Percentiles rank a stretch among this genome's conserved stretches.
These are phyloP conservation scores for Phylloporus scabripes DNA, from an alignment of 768 basidiomycete genomes.

Conservation along the genomic window DNA sequence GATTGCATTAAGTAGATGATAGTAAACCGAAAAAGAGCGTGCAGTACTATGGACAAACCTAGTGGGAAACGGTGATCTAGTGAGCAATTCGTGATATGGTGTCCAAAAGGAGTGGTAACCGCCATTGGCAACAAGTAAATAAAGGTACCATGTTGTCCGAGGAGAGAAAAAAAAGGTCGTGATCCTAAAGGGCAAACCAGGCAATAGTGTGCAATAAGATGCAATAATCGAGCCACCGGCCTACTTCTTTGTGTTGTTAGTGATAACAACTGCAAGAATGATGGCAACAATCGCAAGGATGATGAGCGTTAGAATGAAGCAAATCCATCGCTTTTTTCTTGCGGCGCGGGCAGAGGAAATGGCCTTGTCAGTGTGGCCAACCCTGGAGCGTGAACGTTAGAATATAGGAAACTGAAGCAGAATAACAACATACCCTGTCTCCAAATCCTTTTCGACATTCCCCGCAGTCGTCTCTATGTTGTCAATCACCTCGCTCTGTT, in stretches of 20 bases:
- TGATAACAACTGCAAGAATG: slow-evolving; percentile 53
- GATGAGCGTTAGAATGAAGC: slow-evolving; percentile 71
- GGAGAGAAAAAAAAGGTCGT: background rate
- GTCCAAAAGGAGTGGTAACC: slow-evolving; percentile 19
- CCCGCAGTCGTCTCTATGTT: slow-evolving; percentile 75
- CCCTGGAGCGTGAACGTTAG: slow-evolving; percentile 37
- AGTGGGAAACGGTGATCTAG: slow-evolving; percentile 8
- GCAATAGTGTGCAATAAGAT: background rate
- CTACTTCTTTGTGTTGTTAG: slow-evolving; percentile 38
- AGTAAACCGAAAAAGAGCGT: slow-evolving; percentile 19
- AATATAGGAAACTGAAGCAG: background rate
- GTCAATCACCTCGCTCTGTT: slow-evolving; percentile 86
- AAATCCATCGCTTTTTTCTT: slow-evolving; percentile 96
- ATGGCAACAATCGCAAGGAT: slow-evolving; percentile 63
- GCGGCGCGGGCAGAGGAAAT: slow-evolving; percentile 82
- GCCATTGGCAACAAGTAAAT: slow-evolving; percentile 2
- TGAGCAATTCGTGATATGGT: slow-evolving; percentile 7
- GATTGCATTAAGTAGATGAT: slow-evolving; percentile 26
- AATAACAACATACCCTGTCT: slow-evolving; percentile 59
- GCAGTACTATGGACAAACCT: slow-evolving; percentile 2
- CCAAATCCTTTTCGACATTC: slow-evolving; percentile 75
- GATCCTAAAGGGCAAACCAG: background rate
- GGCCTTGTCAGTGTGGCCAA: slow-evolving; percentile 81
- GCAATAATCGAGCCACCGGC: background rate
- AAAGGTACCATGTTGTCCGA: slow-evolving; percentile 13